These are phyloP conservation scores for Whalleya microplaca DNA, from an alignment of 2,329 filamentous ascomycete species.

Conservation along the genomic window DNA sequence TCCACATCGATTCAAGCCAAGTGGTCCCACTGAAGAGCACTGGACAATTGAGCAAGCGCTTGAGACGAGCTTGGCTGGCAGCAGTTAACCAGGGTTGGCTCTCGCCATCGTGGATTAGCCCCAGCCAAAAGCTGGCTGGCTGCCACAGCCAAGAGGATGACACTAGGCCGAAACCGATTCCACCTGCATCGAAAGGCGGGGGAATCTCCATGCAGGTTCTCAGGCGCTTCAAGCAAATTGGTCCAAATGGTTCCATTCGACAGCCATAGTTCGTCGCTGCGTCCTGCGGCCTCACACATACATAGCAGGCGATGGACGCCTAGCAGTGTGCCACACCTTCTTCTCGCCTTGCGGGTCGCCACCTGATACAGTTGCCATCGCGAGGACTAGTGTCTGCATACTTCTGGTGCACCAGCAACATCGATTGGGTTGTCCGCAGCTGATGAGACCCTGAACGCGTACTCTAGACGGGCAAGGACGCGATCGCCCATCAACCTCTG, in stretches of 20 bases:
- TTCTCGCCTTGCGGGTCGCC: slow-evolving; percentile 17
- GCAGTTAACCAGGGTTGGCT: slow-evolving; percentile 7
- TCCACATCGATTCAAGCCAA: slow-evolving; percentile 15
- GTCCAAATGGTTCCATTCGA: slow-evolving; percentile 28
- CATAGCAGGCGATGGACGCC: background rate
- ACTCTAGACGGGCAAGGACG: background rate
- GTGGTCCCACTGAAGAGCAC: slow-evolving; percentile 17
- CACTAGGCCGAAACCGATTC: slow-evolving; percentile 35
- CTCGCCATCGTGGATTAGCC: slow-evolving; percentile 16
- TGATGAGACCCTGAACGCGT: background rate
- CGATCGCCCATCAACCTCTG: background rate
- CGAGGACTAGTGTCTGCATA: background rate
- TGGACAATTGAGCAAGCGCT: slow-evolving; percentile 1
- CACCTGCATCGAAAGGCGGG: slow-evolving; percentile 36
- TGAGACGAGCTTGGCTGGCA: slow-evolving; percentile 22
- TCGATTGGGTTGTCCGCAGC: background rate
- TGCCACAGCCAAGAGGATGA: slow-evolving; percentile 25
- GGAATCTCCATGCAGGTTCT: slow-evolving; percentile 33
- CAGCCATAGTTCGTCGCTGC: slow-evolving; percentile 22
- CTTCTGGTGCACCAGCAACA: background rate
- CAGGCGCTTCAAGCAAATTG: slow-evolving; percentile 24
- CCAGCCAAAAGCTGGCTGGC: slow-evolving; percentile 14
- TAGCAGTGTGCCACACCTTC: slow-evolving; percentile 23
- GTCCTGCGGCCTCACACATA: slow-evolving; percentile 2
- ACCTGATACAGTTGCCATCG: slow-evolving; percentile 26